These are phyloP conservation scores for Typha latifolia DNA, from an alignment of 176 grass and related monocot species.

Conservation along the genomic window DNA sequence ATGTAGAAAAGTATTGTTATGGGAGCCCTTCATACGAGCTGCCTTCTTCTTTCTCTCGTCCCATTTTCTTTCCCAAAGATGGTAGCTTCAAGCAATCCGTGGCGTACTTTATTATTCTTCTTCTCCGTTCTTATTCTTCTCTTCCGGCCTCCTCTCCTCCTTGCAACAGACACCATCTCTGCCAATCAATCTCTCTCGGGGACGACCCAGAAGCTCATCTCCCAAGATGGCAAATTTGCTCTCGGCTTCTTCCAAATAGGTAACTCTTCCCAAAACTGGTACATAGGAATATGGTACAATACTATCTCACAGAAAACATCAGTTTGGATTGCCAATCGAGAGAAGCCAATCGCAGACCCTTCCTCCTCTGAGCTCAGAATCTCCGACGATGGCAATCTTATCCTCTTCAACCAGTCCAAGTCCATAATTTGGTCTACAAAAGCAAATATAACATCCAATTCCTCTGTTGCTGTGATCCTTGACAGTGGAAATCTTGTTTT, in stretches of 20 bases:
- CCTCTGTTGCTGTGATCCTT: constrained; percentile 40
- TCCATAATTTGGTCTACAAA: constrained; percentile 60
- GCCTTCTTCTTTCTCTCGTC: too few relatives aligned
- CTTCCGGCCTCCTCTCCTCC: constrained; percentile 21
- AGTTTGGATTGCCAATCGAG: constrained; percentile 49
- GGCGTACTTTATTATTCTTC: not conserved
- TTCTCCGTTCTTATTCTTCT: constrained; percentile 25
- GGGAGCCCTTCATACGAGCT: too few relatives aligned
- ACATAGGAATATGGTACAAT: constrained; percentile 94
- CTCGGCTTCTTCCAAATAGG: constrained; percentile 57
- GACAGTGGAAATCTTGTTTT: constrained; percentile 61
- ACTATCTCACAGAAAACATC: constrained; percentile 31
- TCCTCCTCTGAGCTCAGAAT: constrained; percentile 37
- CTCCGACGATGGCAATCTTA: constrained; percentile 51
- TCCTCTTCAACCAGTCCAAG: constrained; percentile 53
- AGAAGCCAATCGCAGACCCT: constrained; percentile 32
- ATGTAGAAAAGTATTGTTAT: too few relatives aligned
- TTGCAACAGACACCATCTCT: constrained; percentile 52
- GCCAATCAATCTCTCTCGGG: constrained; percentile 44
- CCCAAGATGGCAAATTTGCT: constrained; percentile 34
- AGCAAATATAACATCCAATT: constrained; percentile 21
- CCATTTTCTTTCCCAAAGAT: not conserved
- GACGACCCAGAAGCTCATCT: constrained; percentile 46
- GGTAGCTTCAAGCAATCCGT: constrained; percentile 13
- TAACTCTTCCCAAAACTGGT: constrained; percentile 36